Conservation (phyloP, 192 early-diverging fungal species). For the Coemansia sp. region DNA sequence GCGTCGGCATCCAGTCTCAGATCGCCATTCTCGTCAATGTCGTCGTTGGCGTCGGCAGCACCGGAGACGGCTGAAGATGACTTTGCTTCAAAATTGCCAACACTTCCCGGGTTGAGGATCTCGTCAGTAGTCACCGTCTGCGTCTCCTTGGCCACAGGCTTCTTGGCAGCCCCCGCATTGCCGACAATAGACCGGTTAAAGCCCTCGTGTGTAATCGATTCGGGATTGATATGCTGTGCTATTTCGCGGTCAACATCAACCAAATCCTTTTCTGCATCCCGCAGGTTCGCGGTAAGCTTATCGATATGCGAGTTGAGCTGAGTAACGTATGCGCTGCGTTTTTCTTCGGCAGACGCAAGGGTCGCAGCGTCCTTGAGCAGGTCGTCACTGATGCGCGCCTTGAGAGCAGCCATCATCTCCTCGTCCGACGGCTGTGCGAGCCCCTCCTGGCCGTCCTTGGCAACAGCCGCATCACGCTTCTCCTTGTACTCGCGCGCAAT, state of each 20-base stretch:
- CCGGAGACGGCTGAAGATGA: background rate
- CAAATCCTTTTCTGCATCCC: slow-evolving; percentile 55
- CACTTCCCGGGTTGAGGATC: slow-evolving; percentile 59
- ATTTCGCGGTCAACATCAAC: slow-evolving; percentile 62
- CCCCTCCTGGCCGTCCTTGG: slow-evolving; percentile 13
- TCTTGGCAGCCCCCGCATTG: slow-evolving; percentile 30
- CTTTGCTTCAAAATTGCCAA: slow-evolving; percentile 24
- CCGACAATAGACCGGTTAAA: slow-evolving; percentile 68
- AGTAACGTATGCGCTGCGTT: slow-evolving; percentile 37
- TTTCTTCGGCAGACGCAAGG: slow-evolving; percentile 23
- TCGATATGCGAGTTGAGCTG: slow-evolving; percentile 48
- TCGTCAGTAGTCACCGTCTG: slow-evolving; percentile 65
- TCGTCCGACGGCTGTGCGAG: slow-evolving; percentile 37
- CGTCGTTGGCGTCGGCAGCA: slow-evolving; percentile 43
- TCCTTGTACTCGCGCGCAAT: slow-evolving; percentile 51
- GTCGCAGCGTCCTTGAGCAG: slow-evolving; percentile 26
- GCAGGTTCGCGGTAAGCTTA: slow-evolving; percentile 39
- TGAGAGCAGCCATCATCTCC: slow-evolving; percentile 57
- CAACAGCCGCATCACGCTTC: slow-evolving; percentile 25
- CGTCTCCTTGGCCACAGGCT: slow-evolving; percentile 28
- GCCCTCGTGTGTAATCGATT: slow-evolving; percentile 65
- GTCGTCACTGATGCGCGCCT: slow-evolving; percentile 50
- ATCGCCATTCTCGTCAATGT: slow-evolving; percentile 62
- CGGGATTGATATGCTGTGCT: slow-evolving; percentile 67
- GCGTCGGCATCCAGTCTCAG: slow-evolving; percentile 57